Conservation (phyloP, 2,329 filamentous ascomycete genomes). For the Monilinia vaccinii-corymbosi region DNA sequence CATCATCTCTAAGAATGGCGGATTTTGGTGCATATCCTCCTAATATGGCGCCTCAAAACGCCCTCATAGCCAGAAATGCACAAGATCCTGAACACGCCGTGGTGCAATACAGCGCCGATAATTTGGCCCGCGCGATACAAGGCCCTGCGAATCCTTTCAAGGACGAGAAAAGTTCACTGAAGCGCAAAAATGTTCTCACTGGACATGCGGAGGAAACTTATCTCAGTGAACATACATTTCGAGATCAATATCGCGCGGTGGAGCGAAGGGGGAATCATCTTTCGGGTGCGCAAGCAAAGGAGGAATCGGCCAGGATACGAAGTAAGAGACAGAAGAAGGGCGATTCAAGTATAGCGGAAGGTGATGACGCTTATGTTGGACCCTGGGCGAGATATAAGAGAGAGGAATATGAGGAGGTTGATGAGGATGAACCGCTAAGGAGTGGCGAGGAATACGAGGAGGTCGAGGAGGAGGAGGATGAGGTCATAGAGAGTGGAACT, state of each 20-base stretch:
- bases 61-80: slow-evolving; percentile 49
- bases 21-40: slow-evolving; percentile 56
- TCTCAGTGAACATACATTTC: slow-evolving; percentile 85
- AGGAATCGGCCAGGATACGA: slow-evolving; percentile 56
- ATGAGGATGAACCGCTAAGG: slow-evolving; percentile 62
- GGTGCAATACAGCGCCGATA: slow-evolving; percentile 60
- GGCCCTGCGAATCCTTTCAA: slow-evolving; percentile 72
- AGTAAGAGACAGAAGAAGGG: slow-evolving; percentile 80
- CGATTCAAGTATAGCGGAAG: slow-evolving; percentile 73
- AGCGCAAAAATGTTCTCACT: slow-evolving; percentile 75
- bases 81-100: slow-evolving; percentile 50
- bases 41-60: slow-evolving; percentile 56
- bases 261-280: slow-evolving; percentile 54
- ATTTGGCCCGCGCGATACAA: slow-evolving; percentile 54
- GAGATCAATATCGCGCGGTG: slow-evolving; percentile 75
- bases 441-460: slow-evolving; percentile 73
- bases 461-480: slow-evolving; percentile 63
- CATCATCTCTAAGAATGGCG: slow-evolving; percentile 38
- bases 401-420: slow-evolving; percentile 64
- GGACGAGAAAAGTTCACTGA: slow-evolving; percentile 49
- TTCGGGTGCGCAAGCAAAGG: slow-evolving; percentile 53
- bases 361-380: slow-evolving; percentile 79
- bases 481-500: slow-evolving; percentile 55
- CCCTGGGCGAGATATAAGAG: slow-evolving; percentile 84
- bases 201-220: slow-evolving; percentile 81